phyloP scores from a whole-genome alignment of 345 rosid genomes.

The Erodium maritimum region DNA sequence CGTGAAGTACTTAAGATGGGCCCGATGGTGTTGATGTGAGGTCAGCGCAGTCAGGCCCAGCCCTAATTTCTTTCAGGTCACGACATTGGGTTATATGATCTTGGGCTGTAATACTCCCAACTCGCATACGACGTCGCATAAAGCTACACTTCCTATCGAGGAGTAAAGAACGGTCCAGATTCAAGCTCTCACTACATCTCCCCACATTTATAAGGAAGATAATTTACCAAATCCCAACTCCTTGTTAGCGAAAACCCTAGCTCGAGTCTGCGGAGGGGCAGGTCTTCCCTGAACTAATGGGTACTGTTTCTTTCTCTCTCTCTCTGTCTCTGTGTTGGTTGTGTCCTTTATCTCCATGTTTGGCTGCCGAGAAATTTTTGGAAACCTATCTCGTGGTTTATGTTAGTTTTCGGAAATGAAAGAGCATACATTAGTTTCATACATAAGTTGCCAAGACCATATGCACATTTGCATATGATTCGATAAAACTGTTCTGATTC shows the following conservation, averaged over 20 bases:
- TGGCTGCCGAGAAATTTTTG: background rate
- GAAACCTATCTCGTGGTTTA: background rate
- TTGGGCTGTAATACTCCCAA: too few relatives aligned
- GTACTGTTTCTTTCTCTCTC: background rate
- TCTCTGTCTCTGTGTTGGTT: background rate
- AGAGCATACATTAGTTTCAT: background rate
- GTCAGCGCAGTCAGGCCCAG: too few relatives aligned
- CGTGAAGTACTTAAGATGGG: too few relatives aligned
- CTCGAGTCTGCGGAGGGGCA: background rate
- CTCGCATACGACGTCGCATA: background rate
- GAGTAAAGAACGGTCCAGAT: background rate
- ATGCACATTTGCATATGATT: too few relatives aligned
- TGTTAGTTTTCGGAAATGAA: background rate
- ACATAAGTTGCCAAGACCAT: background rate
- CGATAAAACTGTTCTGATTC: too few relatives aligned
- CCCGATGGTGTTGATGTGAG: too few relatives aligned
- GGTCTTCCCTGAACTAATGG: background rate
- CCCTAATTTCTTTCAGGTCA: too few relatives aligned
- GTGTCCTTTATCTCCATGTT: background rate
- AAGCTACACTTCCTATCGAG: background rate
- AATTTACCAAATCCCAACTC: background rate
- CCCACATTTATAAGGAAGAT: background rate
- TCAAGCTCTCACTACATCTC: background rate
- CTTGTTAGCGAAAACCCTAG: background rate
- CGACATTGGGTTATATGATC: too few relatives aligned